These are phyloP conservation scores for Elongisporangium undulatum DNA, from an alignment of 352 stramenopile genomes.

Conservation along the genomic window DNA sequence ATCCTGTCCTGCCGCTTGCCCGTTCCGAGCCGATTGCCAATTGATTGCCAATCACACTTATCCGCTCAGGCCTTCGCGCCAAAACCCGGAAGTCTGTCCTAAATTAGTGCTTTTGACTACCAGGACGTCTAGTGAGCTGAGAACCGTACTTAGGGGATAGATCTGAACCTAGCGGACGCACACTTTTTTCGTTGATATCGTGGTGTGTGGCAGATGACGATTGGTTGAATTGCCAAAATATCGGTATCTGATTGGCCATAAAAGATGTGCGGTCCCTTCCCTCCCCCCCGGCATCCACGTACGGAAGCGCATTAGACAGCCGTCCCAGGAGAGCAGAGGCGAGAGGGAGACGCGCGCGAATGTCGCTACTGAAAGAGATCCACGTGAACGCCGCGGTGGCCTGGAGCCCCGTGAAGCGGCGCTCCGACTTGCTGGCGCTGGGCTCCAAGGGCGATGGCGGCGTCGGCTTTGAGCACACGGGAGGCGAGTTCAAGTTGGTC, in stretches of 20 bases:
- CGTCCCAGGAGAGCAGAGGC: background rate
- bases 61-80: background rate
- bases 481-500: slow-evolving; percentile 96
- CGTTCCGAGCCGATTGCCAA: background rate
- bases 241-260: background rate
- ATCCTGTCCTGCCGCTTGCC: background rate
- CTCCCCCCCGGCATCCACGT: slow-evolving; percentile 3
- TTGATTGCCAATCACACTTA: background rate
- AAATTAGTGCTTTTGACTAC: background rate
- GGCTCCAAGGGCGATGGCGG: slow-evolving; percentile 94
- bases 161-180: background rate
- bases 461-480: slow-evolving; percentile 96
- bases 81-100: background rate
- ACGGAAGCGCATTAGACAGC: background rate
- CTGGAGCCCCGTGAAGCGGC: slow-evolving; percentile 81
- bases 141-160: background rate
- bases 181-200: background rate
- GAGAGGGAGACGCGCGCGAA: slow-evolving; percentile 14
- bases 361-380: slow-evolving; percentile 91
- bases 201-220: slow-evolving; percentile 9
- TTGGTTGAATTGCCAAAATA: slow-evolving; percentile 10
- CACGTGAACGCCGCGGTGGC: slow-evolving; percentile 85
- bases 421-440: slow-evolving; percentile 77
- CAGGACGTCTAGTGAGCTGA: background rate
- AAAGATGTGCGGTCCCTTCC: slow-evolving; percentile 10